Percentiles rank a stretch among this genome's conserved stretches.
phyloP scores from a whole-genome alignment of 1,284 basidiomycete genomes.

The Trametes polyzona region DNA sequence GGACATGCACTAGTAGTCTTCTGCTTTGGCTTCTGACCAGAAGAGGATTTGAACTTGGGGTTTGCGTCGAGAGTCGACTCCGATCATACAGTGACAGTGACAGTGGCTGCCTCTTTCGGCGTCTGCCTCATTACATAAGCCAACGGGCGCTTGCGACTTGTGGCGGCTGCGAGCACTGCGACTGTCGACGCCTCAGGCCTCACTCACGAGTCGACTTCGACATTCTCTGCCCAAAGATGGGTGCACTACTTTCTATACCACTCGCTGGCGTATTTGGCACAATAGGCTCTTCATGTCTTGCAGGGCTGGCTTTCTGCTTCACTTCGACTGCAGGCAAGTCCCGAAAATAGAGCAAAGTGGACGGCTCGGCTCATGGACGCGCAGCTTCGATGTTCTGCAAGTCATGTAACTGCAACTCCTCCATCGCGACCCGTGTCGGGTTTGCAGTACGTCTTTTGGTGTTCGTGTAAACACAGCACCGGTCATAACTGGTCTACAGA shows the following conservation, averaged over 20 bases:
- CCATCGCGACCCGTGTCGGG: slow-evolving; percentile 96
- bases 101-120: no score
- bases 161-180: no score
- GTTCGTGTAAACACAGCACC: neutral
- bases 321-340: slow-evolving; percentile 79
- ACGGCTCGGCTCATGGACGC: neutral
- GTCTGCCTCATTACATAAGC: no score
- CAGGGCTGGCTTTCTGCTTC: slow-evolving; percentile 81
- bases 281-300: slow-evolving; percentile 79
- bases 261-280: slow-evolving; percentile 79
- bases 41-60: no score
- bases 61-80: no score
- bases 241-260: slow-evolving; percentile 85
- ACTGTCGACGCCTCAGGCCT: no score
- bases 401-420: slow-evolving; percentile 98
- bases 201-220: neutral
- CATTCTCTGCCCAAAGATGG: slow-evolving; percentile 52
- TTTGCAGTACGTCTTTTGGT: slow-evolving; percentile 74
- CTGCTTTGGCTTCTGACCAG: no score
- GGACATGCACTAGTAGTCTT: no score
- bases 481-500: slow-evolving; percentile 46
- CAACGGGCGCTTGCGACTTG: no score
- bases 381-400: slow-evolving; percentile 96
- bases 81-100: no score
- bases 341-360: neutral